These are phyloP conservation scores for Bryoglossum gracile DNA, from an alignment of 495 filamentous ascomycete genomes.

Conservation along the genomic window DNA sequence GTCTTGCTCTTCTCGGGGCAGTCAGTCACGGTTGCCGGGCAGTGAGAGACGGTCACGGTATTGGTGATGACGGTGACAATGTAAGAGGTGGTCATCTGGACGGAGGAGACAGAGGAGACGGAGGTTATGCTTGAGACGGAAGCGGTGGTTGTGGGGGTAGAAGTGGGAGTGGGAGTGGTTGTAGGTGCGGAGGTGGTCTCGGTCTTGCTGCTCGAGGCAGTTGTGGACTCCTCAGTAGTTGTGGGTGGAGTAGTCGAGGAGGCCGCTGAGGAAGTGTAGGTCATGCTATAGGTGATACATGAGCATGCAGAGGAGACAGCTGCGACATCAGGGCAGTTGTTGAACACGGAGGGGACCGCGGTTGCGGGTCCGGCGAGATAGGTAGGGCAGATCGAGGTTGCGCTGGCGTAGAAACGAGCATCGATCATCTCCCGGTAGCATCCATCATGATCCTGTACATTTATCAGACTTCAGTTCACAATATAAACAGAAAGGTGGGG, in stretches of 20 bases:
- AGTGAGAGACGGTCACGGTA: slow-evolving; percentile 49
- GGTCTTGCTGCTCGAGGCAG: not conserved
- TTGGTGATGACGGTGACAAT: slow-evolving; percentile 52
- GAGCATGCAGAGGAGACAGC: slow-evolving; percentile 32
- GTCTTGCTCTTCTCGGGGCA: slow-evolving; percentile 50
- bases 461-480: slow-evolving; percentile 1
- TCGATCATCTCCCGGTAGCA: slow-evolving; percentile 31
- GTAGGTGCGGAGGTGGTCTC: not conserved
- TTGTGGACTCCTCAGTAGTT: not conserved
- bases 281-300: slow-evolving; percentile 30
- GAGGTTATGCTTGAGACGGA: not conserved
- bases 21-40: slow-evolving; percentile 46
- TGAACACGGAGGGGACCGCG: slow-evolving; percentile 25
- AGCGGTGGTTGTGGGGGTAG: not conserved
- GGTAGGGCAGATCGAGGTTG: slow-evolving; percentile 23
- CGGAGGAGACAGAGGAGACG: not conserved
- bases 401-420: slow-evolving; percentile 17
- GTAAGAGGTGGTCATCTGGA: slow-evolving; percentile 39
- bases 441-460: slow-evolving; percentile 24
- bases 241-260: slow-evolving; percentile 6
- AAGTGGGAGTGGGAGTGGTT: not conserved
- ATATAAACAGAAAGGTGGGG: not conserved
- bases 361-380: slow-evolving; percentile 24
- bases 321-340: slow-evolving; percentile 24
- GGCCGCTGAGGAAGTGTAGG: slow-evolving; percentile 9